These are phyloP conservation scores for Mycena indigotica DNA, from an alignment of 768 basidiomycete species.

Conservation along the genomic window DNA sequence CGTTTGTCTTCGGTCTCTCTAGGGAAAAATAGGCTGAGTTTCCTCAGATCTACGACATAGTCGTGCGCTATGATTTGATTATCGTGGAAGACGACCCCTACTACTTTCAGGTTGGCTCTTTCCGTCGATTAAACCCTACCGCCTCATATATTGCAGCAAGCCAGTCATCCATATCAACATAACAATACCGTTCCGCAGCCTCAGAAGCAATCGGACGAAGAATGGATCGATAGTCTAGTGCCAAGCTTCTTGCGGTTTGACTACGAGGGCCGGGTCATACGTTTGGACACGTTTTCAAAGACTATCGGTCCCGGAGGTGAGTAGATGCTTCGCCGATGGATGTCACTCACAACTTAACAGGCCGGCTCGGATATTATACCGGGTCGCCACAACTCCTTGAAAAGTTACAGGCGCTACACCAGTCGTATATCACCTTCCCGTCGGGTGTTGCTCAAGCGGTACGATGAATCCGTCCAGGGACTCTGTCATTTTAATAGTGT, in stretches of 20 bases:
- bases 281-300: slow-evolving; percentile 64
- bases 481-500: background rate
- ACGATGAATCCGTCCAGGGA: slow-evolving; percentile 22
- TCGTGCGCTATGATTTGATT: slow-evolving; percentile 56
- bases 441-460: slow-evolving; percentile 62
- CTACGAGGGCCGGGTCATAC: slow-evolving; percentile 64
- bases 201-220: slow-evolving; percentile 18
- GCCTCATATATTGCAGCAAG: slow-evolving; percentile 46
- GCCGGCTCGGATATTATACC: slow-evolving; percentile 61
- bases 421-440: slow-evolving; percentile 51
- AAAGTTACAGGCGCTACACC: slow-evolving; percentile 39
- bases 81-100: slow-evolving; percentile 58
- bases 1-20: slow-evolving; percentile 20
- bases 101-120: slow-evolving; percentile 23
- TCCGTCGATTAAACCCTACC: background rate
- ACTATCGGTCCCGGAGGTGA: slow-evolving; percentile 19
- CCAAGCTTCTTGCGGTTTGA: slow-evolving; percentile 42
- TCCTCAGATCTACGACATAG: slow-evolving; percentile 58
- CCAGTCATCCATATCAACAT: slow-evolving; percentile 27
- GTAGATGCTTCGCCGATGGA: background rate
- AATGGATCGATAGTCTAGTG: slow-evolving; percentile 22
- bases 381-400: slow-evolving; percentile 58
- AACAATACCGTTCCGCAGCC: slow-evolving; percentile 1
- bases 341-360: slow-evolving; percentile 5
- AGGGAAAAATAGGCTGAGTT: slow-evolving; percentile 52